Evolutionary conservation across 176 grass and related monocot species (phyloP), one percentile per base, ranked within the genome.

Genomic region (Musa beccarii): DNA sequence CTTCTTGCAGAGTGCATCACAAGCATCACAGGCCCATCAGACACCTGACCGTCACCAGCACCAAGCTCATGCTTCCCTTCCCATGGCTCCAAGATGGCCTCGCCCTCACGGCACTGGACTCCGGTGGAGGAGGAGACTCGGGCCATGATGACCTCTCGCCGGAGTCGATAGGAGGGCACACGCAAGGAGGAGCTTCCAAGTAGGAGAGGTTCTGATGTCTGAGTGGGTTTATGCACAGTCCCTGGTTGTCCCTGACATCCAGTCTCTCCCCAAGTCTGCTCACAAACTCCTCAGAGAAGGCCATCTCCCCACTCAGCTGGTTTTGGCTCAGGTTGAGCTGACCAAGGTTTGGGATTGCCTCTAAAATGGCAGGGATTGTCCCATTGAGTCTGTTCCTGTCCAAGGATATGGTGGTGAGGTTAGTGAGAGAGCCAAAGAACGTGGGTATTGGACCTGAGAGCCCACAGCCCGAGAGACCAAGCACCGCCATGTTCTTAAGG

Each of bases 271-370:
- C 92, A 14, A 96, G 89, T 74, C 84, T 84, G 59, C 72, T 86
- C 17, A 96, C 87, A 66, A 96, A 96, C 51, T 84, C 84, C 25
- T 78, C 82, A 4, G 92, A 88, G 75, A 96, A 84, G 23, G 53
- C 77, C 51, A 96, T 89, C 84, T 92, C 92, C 55, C 92, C 89
- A 49, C 79, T 81, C 5, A 96, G 81, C 54, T 82, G 67, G 86
- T 96, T 96, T 83, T 96, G 89, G 82, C 92, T 96, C 2, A 96
- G 85, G 83, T 92, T 96, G 11, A 96, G 86, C 73, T 92, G 89
- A 11, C 89, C 92, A 63, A 96, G 83, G 61, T 89, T 86, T 57
- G 92, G 89, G 52, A 91, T 82, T 67, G 81, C 77, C 0, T 77
- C 80, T n/a, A 96, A 86, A 59, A 67, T 83, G 51, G 77, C 59